Evolutionary conservation across 2,329 filamentous ascomycete species (phyloP).

Genomic region (Endocalyx cinctus): DNA sequence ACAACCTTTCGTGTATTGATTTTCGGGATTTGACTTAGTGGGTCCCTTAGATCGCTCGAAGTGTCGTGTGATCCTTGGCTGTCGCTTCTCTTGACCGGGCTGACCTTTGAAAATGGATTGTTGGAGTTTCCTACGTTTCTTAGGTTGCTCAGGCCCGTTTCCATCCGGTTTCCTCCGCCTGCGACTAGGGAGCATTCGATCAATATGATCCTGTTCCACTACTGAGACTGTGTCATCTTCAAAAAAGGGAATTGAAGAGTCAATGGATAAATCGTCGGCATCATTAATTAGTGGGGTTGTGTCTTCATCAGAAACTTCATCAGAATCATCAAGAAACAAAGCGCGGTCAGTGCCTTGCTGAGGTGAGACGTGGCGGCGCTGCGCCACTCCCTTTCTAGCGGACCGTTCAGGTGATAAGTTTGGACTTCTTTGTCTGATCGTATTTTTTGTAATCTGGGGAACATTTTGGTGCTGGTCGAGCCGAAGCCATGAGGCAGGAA

Average conservation of each 20-base stretch:
- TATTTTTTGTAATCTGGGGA: slow-evolving; percentile 26
- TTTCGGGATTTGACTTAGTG: slow-evolving; percentile 2
- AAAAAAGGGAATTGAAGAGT: slow-evolving; percentile 12
- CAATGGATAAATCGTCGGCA: slow-evolving; percentile 3
- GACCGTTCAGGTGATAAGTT: slow-evolving; percentile 34
- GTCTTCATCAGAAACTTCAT: slow-evolving; percentile 34
- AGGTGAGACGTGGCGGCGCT: slow-evolving; percentile 33
- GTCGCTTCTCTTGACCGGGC: slow-evolving; percentile 18
- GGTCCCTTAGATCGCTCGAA: slow-evolving; percentile 16
- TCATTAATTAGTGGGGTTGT: slow-evolving; percentile 19
- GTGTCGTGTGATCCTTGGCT: slow-evolving; percentile 26
- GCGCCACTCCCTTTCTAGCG: slow-evolving; percentile 44
- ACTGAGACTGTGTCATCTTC: slow-evolving; percentile 34
- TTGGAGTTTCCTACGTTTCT: slow-evolving; percentile 25
- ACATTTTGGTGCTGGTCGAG: slow-evolving; percentile 45
- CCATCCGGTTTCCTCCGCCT: slow-evolving; percentile 34
- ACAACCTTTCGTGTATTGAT: slow-evolving; percentile 1
- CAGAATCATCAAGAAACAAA: slow-evolving; percentile 44
- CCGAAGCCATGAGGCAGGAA: slow-evolving; percentile 64
- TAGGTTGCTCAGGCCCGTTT: slow-evolving; percentile 18
- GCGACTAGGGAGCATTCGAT: slow-evolving; percentile 42
- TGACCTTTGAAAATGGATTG: slow-evolving; percentile 27
- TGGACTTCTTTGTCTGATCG: slow-evolving; percentile 24
- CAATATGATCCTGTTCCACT: slow-evolving; percentile 49
- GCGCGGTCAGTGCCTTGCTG: slow-evolving; percentile 22